phyloP scores from a whole-genome alignment of 495 filamentous ascomycete genomes.

The Staphylotrichum tortipilum region DNA sequence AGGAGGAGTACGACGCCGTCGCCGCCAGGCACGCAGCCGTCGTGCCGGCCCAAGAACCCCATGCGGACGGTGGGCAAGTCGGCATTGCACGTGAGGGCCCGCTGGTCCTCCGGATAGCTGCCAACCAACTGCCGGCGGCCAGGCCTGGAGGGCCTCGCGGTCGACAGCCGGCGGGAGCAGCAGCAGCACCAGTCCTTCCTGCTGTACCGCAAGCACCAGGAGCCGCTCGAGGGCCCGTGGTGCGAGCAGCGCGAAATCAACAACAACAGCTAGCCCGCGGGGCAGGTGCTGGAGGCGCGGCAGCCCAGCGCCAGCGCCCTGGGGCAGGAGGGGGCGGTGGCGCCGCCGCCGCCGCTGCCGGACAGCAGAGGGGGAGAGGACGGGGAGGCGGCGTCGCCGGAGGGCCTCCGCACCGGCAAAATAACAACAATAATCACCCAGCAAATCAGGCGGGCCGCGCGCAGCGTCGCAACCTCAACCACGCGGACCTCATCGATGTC shows the following conservation, averaged over 20 bases:
- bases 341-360: slow-evolving; percentile 1
- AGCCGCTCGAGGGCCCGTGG: slow-evolving; percentile 1
- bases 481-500: slow-evolving; percentile 7
- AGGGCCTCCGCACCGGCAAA: slow-evolving; percentile 20
- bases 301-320: slow-evolving; percentile 3
- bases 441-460: slow-evolving; percentile 15
- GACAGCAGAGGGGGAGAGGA: slow-evolving; percentile 6
- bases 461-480: slow-evolving; percentile 17
- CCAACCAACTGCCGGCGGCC: slow-evolving; percentile 21
- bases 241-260: slow-evolving; percentile 1
- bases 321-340: slow-evolving; percentile 1
- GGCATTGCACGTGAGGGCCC: slow-evolving; percentile 44
- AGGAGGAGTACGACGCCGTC: too few species aligned
- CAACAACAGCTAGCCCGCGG: slow-evolving; percentile 8
- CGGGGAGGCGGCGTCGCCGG: slow-evolving; percentile 16
- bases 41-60: neutral
- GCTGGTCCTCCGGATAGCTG: slow-evolving; percentile 45
- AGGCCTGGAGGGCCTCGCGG: slow-evolving; percentile 19
- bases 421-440: slow-evolving; percentile 18
- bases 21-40: slow-evolving; percentile 5
- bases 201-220: neutral
- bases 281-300: neutral
- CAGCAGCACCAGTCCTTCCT: neutral
- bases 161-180: slow-evolving; percentile 18
- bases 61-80: slow-evolving; percentile 18